These are phyloP conservation scores for Pestalotiopsis sp. DNA, from an alignment of 2,329 filamentous ascomycete species.

Conservation along the genomic window DNA sequence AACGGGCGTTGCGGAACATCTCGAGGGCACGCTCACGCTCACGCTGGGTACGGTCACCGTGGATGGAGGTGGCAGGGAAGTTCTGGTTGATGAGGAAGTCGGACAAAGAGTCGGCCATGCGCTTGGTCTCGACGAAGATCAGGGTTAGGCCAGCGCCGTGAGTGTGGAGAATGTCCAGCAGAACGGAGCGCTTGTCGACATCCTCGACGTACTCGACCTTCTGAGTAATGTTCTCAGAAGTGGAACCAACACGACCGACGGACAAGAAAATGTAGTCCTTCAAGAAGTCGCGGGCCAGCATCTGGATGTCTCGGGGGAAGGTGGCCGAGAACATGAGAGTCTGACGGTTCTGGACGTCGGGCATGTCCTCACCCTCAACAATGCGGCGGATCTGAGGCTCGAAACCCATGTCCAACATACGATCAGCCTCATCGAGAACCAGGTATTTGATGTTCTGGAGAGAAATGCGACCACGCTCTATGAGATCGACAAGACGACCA, in stretches of 20 bases:
- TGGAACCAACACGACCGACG: constrained; percentile 96
- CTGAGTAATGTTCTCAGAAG: constrained; percentile 99
- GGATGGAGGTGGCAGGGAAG: constrained; percentile 97
- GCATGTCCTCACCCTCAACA: constrained; percentile 98
- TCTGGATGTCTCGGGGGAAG: constrained; percentile 98
- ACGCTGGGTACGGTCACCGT: constrained; percentile 96
- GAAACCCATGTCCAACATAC: constrained; percentile 99
- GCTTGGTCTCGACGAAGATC: constrained; percentile 99
- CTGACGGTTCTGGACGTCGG: constrained; percentile 76
- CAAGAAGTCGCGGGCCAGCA: constrained; percentile 97
- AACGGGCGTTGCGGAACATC: constrained; percentile 94
- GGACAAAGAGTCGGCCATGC: constrained; percentile 96
- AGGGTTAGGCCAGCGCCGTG: constrained; percentile 86
- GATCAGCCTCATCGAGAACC: constrained; percentile 97
- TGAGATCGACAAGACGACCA: constrained; percentile 94
- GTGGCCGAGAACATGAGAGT: constrained; percentile 99
- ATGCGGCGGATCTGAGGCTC: constrained; percentile 99
- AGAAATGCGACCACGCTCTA: constrained; percentile 97
- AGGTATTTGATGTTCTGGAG: constrained; percentile 99
- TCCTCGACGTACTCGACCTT: constrained; percentile 99
- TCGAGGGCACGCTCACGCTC: constrained; percentile 97
- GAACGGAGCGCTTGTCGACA: constrained; percentile 93
- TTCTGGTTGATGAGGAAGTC: constrained; percentile 99
- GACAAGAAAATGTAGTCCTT: constrained; percentile 99
- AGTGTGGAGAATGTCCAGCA: constrained; percentile 95